Conservation (phyloP, 2,329 filamentous ascomycete species). For the Aspergillus tamarii region DNA sequence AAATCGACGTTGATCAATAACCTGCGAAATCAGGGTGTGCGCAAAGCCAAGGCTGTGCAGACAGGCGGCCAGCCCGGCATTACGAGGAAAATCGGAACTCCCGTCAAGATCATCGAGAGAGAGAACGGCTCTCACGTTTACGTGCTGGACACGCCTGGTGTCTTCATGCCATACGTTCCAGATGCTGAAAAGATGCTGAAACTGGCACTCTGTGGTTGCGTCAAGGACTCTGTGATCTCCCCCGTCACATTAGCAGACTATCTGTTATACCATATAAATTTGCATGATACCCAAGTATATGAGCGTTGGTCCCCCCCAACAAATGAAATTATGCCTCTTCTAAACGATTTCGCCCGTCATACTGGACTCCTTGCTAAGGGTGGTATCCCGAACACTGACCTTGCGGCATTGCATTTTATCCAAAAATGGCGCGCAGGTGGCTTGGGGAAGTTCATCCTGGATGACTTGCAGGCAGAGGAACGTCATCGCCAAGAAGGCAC, state of each 20-base stretch:
- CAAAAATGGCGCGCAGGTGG: constrained; percentile 79
- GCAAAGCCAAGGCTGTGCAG: constrained; percentile 69
- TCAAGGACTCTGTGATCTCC: constrained; percentile 85
- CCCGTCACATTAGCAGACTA: constrained; percentile 84
- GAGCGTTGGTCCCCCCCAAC: constrained; percentile 69
- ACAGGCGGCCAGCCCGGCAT: constrained; percentile 89
- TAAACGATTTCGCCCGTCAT: constrained; percentile 70
- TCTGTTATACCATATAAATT: constrained; percentile 82
- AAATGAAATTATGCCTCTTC: constrained; percentile 76
- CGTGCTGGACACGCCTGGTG: constrained; percentile 87
- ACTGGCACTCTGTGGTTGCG: constrained; percentile 84
- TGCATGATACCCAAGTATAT: constrained; percentile 65
- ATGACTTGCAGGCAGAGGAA: constrained; percentile 68
- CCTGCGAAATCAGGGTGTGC: constrained; percentile 70
- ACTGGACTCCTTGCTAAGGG: constrained; percentile 77
- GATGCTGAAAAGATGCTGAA: constrained; percentile 90
- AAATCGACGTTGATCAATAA: constrained; percentile 94
- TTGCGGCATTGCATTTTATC: constrained; percentile 77
- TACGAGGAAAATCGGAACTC: constrained; percentile 79
- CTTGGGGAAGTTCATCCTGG: constrained; percentile 77
- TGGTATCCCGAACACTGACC: constrained; percentile 70
- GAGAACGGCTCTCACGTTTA: constrained; percentile 68
- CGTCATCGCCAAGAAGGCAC: constrained; percentile 51
- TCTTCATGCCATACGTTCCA: constrained; percentile 90
- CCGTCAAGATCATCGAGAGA: constrained; percentile 76